Percentiles rank a stretch among this genome's conserved stretches.
Conservation (phyloP, 345 rosid genomes). For the Populus ilicifolia region DNA sequence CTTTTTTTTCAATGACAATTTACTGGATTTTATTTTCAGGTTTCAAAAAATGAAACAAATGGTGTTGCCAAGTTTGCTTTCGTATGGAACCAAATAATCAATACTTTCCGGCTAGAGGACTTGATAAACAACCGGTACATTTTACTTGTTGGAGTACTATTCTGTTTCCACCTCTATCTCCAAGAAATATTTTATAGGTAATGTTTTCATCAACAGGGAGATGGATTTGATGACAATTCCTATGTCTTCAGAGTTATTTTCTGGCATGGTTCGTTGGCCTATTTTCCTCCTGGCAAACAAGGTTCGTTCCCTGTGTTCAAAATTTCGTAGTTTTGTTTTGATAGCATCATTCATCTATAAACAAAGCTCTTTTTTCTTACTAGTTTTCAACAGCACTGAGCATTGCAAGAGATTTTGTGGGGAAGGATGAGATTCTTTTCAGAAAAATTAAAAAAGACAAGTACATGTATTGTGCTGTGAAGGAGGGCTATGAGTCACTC, state of each 20-base stretch:
- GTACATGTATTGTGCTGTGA: conserved; percentile 80
- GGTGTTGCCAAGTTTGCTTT: conserved; percentile 74
- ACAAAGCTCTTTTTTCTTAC: conserved; percentile 31
- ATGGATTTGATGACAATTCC: conserved; percentile 84
- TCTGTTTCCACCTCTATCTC: conserved; percentile 1
- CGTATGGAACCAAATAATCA: conserved; percentile 88
- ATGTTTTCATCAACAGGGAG: conserved; percentile 51
- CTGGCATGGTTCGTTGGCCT: conserved; percentile 80
- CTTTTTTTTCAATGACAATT: conserved; percentile 4
- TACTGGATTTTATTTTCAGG: conserved; percentile 35
- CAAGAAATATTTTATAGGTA: conserved; percentile 2
- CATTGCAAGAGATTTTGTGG: conserved; percentile 72
- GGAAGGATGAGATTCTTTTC: conserved; percentile 60
- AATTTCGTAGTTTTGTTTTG: conserved; percentile 5
- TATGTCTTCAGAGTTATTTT: conserved; percentile 56
- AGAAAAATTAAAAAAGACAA: conserved; percentile 72
- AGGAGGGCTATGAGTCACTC: conserved; percentile 82
- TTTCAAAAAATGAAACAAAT: conserved; percentile 38
- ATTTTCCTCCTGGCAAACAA: conserved; percentile 87
- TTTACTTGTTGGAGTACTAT: conserved; percentile 5
- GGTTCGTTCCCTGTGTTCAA: conserved; percentile 36
- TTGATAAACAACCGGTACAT: conserved; percentile 80
- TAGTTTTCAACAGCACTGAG: conserved; percentile 82
- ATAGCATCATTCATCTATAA: conserved; percentile 24
- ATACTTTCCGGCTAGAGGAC: conserved; percentile 74